Base-by-base conservation (phyloP, 1,284 basidiomycete species). In the Chalciporus piperatoides region DNA sequence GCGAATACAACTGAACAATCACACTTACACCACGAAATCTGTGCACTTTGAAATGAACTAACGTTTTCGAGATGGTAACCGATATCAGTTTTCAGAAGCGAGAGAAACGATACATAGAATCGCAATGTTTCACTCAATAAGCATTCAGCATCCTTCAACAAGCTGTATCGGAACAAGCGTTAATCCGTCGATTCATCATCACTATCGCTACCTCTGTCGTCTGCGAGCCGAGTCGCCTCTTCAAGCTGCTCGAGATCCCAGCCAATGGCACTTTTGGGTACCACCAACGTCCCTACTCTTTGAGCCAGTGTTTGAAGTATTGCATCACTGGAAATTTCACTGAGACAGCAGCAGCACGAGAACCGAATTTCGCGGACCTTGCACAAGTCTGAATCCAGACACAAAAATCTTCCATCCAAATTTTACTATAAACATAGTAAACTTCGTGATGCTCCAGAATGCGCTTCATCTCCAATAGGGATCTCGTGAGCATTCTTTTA, bases 331-430 rank as follows among this genome's bases (percentile, higher is more conserved):
- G 33, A 48, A 53, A 35, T 35, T 32, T 36, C 33, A 51, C 40
- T 51, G 19, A 48, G 51, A 46, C 21, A 49, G 14, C n/a, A 27
- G 14, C 15, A 4, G 24, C 38, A 11, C 25, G 6, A 27, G 3
- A 46, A 39, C 42, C 24, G 21, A 28, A 37, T 32, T 17, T 46
- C 38, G 38, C 61, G 74, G 57, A 83, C 88, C 74, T 79, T 23
- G 82, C 79, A 59, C 74, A 72, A 12, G 76, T 71, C 59, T 86
- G 84, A 33, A 78, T 71, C 88, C 88, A 90, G 14, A 81, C 75
- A 58, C 84, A 86, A 59, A 87, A 83, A 61, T 90, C 89, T 56
- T 90, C 84, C 36, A 90, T 56, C 88, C 88, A 91, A 38, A 90
- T 77, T 62, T 88, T 89, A 65, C 80, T 84, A 65, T 90, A 91